phyloP scores from a whole-genome alignment of 192 early-diverging fungal genomes.

The Glomus cerebriforme region DNA sequence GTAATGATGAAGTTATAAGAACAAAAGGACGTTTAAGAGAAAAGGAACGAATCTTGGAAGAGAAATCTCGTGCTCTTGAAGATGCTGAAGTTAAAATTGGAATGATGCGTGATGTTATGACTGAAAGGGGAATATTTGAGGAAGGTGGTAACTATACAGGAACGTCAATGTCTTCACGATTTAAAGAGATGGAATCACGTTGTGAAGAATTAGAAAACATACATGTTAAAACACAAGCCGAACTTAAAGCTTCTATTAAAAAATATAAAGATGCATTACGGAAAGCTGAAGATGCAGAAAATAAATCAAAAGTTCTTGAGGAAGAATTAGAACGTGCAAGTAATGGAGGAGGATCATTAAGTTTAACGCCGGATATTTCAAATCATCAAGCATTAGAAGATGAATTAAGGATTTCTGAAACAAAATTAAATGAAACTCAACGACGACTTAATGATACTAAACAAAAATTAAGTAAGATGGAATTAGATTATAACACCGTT shows the following conservation, averaged over 20 bases:
- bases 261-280: conserved; percentile 33
- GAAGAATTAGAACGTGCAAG: not conserved
- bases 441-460: conserved; percentile 20
- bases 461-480: conserved; percentile 42
- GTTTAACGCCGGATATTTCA: not conserved
- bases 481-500: conserved; percentile 46
- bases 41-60: conserved; percentile 46
- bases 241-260: not conserved
- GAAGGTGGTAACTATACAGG: conserved; percentile 25
- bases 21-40: conserved; percentile 43
- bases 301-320: conserved; percentile 25
- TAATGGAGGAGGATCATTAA: not conserved
- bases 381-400: conserved; percentile 6
- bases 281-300: conserved; percentile 33
- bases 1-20: conserved; percentile 40
- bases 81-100: conserved; percentile 50
- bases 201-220: conserved; percentile 34
- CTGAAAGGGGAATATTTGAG: conserved; percentile 47
- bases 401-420: conserved; percentile 13
- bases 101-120: conserved; percentile 52
- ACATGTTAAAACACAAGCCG: not conserved
- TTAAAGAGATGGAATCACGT: conserved; percentile 32
- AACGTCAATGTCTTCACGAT: conserved; percentile 1
- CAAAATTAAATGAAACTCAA: conserved; percentile 8
- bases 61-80: conserved; percentile 48